Evolutionary conservation across 2,329 filamentous ascomycete species (phyloP), one percentile per base, ranked within the genome.

Genomic region (Rutstroemia sydowiana): DNA sequence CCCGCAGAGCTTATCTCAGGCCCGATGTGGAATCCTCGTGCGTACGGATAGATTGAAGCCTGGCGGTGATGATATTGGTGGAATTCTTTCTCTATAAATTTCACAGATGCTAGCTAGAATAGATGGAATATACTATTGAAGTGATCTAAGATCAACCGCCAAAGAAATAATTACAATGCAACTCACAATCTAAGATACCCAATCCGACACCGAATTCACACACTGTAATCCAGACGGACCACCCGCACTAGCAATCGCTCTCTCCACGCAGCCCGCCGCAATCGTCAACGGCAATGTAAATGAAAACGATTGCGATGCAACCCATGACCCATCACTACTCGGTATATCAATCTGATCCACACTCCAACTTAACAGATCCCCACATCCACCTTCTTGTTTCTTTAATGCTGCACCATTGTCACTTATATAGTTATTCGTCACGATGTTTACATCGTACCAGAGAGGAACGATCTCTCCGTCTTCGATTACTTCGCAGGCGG

Each of bases 181-280:
- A 37, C 34, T 6, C 14, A n/a, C 34, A 42, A 26, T 20, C 18
- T 21, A 42, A 42, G 23, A 42, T 20, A 21, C 40, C 40, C 40
- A 42, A 42, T 42, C 40, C 8, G 40, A 42, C 23, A 42, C 40
- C n/a, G 40, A 42, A 26, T 42, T 42, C 40, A 42, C 20, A 42
- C 40, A 42, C 14, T 42, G 40, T 11, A 42, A 42, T 20, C 40
- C 40, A 26, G n/a, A 20, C 9, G 23, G 40, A 1, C 40, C 40
- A 7, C 40, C 40, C 3, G 40, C 40, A 14, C 40, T 42, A 26
- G 40, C 40, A 42, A 42, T 42, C 9, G 40, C 40, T 28, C 40
- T 42, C 40, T 42, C 40, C 13, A 42, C 40, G 20, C 40, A 42
- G 6, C 40, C 40, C 40, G 18, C 40, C 23, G 40, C 18, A 42